Percentiles rank a stretch among this genome's conserved stretches.
These are phyloP conservation scores for Sphaerulina populicola DNA, from an alignment of 2,329 filamentous ascomycete genomes.

Conservation along the genomic window DNA sequence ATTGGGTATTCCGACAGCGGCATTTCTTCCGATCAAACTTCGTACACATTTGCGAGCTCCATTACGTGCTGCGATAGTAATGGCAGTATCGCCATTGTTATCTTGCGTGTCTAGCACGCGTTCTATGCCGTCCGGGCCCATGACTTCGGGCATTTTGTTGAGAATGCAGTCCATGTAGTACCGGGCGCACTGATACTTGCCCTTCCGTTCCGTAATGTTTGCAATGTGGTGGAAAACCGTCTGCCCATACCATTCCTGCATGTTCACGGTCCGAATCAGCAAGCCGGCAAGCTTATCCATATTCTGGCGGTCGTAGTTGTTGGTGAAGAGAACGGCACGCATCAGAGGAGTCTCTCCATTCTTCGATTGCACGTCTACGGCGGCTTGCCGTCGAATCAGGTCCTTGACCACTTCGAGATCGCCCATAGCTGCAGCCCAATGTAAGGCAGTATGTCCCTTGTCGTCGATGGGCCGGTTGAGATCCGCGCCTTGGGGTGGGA, in stretches of 20 bases:
- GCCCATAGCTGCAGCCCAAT: constrained; percentile 97
- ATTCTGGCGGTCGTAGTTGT: constrained; percentile 87
- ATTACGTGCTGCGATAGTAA: constrained; percentile 78
- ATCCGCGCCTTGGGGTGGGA: constrained; percentile 77
- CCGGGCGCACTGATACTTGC: constrained; percentile 78
- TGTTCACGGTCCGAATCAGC: constrained; percentile 70
- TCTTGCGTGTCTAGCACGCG: constrained; percentile 75
- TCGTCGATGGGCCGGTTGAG: constrained; percentile 90
- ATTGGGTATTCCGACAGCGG: constrained; percentile 75
- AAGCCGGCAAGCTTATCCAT: constrained; percentile 79
- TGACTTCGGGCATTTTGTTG: constrained; percentile 72
- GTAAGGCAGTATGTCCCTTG: constrained; percentile 82
- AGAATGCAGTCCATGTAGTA: constrained; percentile 92
- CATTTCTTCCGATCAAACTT: constrained; percentile 64
- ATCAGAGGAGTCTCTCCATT: constrained; percentile 79
- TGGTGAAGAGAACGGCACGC: constrained; percentile 90
- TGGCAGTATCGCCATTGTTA: constrained; percentile 80
- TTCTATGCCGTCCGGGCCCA: constrained; percentile 68
- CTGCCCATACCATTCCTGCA: constrained; percentile 68
- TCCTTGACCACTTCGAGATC: constrained; percentile 86
- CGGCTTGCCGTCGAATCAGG: constrained; percentile 71
- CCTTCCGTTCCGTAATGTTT: constrained; percentile 73
- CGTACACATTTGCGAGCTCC: constrained; percentile 68
- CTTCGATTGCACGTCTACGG: constrained; percentile 57
- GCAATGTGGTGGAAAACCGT: constrained; percentile 94